Base-by-base conservation (phyloP, 352 stramenopile genomes). In the Globisporangium perplexum region DNA sequence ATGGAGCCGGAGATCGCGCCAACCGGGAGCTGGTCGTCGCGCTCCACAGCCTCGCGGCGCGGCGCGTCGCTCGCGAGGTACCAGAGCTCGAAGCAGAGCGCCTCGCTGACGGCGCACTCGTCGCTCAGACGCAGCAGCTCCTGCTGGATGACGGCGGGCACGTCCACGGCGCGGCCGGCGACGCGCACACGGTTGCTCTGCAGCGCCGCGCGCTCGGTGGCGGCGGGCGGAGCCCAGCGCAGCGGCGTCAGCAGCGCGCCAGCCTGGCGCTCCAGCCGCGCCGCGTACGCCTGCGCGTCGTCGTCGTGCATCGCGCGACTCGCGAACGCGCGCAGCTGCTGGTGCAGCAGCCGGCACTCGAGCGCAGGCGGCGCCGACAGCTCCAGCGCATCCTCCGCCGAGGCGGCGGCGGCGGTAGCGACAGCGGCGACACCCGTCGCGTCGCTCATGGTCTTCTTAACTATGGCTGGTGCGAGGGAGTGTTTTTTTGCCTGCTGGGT, bases 61-160 rank as follows among this genome's bases (percentile, higher is more conserved):
- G 70, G 57, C 35, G 70, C 63, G 41, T 93, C 78, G 50, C 83
- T 93, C 5, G 83, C 83, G 53, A 91, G 49, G 47, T 90, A 72
- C 83, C 83, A 93, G 24, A 87, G 72, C 60, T 88, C 72, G 26
- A 91, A 75, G 65, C 80, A 88, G 26, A 61, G 67, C 55, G 68
- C 66, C 54, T 92, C 80, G 39, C 72, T 85, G 35, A 72, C 59
- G 42, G 67, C 60, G 59, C 88, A 89, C 61, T 91, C 81, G 60
- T 93, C 83, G 36, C 78, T 90, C 49, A 91, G 73, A 57, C 87
- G 82, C 54, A 69, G 63, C 41, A 93, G 90, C 55, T 91, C 80
- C 49, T 90, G 73, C 55, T 91, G 81, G 57, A 93, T 91, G n/a
- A 82, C 55, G 4, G 78, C 66, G 23, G 80, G 88, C 42, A 93